Percentiles rank a stretch among this genome's conserved stretches.
Conservation (phyloP, 805 yeast species). For the Lipomyces lipofer region DNA sequence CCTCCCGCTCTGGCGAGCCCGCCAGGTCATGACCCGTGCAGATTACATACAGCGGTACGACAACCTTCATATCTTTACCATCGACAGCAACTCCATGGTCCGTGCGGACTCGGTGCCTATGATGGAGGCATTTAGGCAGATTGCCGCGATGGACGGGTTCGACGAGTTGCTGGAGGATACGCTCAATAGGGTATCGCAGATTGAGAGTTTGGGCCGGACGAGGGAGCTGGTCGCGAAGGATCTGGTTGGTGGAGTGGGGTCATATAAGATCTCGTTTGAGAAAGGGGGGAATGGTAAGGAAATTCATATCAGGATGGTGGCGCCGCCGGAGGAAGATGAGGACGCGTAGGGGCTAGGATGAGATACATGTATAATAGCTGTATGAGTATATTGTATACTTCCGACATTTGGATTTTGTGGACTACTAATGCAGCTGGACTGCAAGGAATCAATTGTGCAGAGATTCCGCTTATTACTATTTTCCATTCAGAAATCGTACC, state of each 20-base stretch:
- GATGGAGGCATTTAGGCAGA: conserved; percentile 87
- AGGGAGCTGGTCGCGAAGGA: conserved; percentile 75
- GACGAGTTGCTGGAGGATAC: conserved; percentile 66
- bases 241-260: conserved; percentile 42
- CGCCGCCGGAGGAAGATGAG: conserved; percentile 12
- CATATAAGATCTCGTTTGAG: conserved; percentile 11
- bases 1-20: conserved; percentile 77
- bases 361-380: no score
- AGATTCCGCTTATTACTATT: no score
- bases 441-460: no score
- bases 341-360: neutral
- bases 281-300: conserved; percentile 7
- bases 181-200: conserved; percentile 65
- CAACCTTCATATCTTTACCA: conserved; percentile 73
- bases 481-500: no score
- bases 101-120: conserved; percentile 82
- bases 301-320: neutral
- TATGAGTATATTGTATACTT: no score
- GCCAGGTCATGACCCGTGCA: conserved; percentile 82
- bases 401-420: no score
- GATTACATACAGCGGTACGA: conserved; percentile 77
- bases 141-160: conserved; percentile 69
- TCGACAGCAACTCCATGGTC: conserved; percentile 68
- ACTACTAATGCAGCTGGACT: no score
- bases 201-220: conserved; percentile 76